Evolutionary conservation across 352 stramenopile species (phyloP).

Genomic region (Globisporangium solare): DNA sequence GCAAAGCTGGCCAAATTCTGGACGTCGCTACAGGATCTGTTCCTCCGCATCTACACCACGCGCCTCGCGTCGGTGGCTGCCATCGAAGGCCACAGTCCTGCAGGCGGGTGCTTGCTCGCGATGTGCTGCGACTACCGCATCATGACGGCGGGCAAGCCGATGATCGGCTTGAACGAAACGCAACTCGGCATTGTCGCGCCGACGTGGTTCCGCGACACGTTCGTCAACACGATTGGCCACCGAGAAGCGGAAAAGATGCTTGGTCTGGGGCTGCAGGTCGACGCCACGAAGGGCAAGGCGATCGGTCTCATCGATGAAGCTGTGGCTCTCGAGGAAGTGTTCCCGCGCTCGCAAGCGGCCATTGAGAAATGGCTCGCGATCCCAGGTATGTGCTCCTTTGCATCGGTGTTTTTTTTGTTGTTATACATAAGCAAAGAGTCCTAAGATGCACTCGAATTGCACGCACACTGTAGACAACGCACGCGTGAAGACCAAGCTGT

Average conservation of each 20-base stretch:
- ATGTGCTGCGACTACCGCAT: conserved; percentile 94
- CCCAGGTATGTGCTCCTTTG: conserved; percentile 34
- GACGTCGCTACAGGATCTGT: conserved; percentile 90
- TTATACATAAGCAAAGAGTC: no score
- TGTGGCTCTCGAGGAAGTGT: conserved; percentile 68
- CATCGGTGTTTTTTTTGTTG: neutral
- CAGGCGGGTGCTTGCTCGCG: conserved; percentile 91
- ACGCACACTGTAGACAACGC: conserved; percentile 41
- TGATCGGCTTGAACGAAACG: conserved; percentile 94
- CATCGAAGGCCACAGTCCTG: conserved; percentile 91
- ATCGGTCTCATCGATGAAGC: conserved; percentile 81
- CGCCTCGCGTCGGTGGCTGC: conserved; percentile 83
- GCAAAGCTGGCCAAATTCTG: conserved; percentile 84
- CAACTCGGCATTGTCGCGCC: conserved; percentile 89
- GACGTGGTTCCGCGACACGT: conserved; percentile 77
- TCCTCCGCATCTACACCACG: conserved; percentile 91
- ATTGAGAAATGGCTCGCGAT: conserved; percentile 81
- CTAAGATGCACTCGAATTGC: no score
- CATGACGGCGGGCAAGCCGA: conserved; percentile 84
- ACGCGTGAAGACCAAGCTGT: conserved; percentile 67
- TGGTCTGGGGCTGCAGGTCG: conserved; percentile 69
- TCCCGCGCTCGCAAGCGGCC: conserved; percentile 50
- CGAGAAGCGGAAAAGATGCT: conserved; percentile 85
- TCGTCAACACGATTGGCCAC: conserved; percentile 83
- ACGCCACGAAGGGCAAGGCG: conserved; percentile 64